Conservation (phyloP, 306 rosid species). For the Hippophae rhamnoides region DNA sequence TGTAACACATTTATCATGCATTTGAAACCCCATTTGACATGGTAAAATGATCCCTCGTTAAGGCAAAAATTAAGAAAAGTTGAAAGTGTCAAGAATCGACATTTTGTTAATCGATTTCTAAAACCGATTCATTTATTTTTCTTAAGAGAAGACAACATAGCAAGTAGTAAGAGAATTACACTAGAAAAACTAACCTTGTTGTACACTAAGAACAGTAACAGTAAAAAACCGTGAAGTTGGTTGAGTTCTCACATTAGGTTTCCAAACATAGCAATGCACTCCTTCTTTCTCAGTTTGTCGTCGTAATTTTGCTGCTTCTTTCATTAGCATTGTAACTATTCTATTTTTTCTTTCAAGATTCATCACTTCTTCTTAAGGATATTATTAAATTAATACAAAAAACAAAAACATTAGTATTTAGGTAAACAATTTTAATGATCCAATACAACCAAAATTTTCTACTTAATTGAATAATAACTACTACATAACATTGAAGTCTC, state of each 20-base stretch:
- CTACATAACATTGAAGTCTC: no score
- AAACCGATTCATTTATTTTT: background rate
- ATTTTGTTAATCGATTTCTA: no score
- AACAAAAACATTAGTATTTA: no score
- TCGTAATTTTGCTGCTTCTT: conserved; percentile 78
- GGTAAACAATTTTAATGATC: no score
- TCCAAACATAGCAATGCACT: conserved; percentile 53
- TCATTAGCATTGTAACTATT: conserved; percentile 77
- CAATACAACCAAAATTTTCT: no score
- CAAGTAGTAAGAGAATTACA: background rate
- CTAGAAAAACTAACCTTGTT: conserved; percentile 52
- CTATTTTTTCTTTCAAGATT: conserved; percentile 81
- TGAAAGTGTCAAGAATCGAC: no score
- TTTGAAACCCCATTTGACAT: no score
- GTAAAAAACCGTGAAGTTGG: conserved; percentile 86
- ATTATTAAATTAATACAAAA: no score
- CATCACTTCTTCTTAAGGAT: conserved; percentile 22
- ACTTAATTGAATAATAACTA: no score
- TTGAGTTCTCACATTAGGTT: conserved; percentile 48
- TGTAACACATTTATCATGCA: no score
- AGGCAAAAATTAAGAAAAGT: no score
- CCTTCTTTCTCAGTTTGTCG: conserved; percentile 80
- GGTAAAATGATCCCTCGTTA: no score
- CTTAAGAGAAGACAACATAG: background rate
- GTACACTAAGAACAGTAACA: conserved; percentile 89